These are phyloP conservation scores for Casaregolazyma lundiana DNA, from an alignment of 1,139 yeast genomes.

Conservation along the genomic window DNA sequence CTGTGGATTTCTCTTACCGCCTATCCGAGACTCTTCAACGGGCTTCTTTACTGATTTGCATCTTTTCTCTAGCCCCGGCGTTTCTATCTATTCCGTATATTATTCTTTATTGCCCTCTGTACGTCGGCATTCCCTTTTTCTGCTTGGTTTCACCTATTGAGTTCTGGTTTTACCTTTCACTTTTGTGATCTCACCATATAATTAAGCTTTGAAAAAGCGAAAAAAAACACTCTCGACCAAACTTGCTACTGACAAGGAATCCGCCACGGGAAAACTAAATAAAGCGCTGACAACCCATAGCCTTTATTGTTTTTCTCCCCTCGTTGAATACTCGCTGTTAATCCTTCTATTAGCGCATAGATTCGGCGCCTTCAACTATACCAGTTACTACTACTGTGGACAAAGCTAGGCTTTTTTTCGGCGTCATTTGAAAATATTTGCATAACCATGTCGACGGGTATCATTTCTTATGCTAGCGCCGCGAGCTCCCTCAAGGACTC, in stretches of 20 bases:
- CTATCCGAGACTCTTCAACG: neutral
- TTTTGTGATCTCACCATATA: neutral
- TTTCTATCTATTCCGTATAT: neutral
- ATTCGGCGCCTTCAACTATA: neutral
- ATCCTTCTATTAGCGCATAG: too few relatives aligned
- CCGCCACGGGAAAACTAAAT: neutral
- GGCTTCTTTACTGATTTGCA: too few relatives aligned
- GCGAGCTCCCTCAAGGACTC: slow-evolving; percentile 22
- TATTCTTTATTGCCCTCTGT: neutral
- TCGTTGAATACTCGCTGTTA: neutral
- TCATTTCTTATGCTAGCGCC: slow-evolving; percentile 31
- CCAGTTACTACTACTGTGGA: neutral
- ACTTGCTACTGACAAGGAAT: slow-evolving; percentile 1
- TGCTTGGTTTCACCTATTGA: neutral
- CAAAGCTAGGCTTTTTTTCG: neutral
- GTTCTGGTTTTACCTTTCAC: neutral
- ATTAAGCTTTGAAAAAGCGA: neutral
- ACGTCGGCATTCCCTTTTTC: neutral
- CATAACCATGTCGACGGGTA: slow-evolving; percentile 23
- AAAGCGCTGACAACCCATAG: neutral
- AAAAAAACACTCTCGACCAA: slow-evolving; percentile 2
- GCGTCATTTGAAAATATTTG: neutral
- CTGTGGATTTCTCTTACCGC: neutral
- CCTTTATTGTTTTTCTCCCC: neutral
- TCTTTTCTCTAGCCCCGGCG: neutral